These are phyloP conservation scores for Trichoderma semiorbis DNA, from an alignment of 2,329 filamentous ascomycete genomes.

Conservation along the genomic window DNA sequence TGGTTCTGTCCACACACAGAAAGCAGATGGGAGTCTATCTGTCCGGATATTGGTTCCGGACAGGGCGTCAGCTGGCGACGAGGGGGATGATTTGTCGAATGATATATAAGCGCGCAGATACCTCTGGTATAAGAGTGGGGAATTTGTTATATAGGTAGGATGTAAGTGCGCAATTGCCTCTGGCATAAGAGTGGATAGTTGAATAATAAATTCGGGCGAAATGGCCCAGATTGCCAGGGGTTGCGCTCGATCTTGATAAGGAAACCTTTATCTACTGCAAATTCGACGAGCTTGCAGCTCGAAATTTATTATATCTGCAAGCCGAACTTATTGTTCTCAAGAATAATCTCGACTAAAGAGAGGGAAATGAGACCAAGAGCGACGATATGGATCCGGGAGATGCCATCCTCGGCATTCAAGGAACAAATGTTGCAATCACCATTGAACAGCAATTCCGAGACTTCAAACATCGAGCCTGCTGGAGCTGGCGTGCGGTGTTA, in stretches of 20 bases:
- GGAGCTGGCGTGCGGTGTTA: background rate
- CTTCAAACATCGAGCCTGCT: background rate
- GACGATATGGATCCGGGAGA: background rate
- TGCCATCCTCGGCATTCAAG: background rate
- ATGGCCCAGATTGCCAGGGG: background rate
- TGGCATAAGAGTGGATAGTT: too few relatives aligned
- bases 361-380: background rate
- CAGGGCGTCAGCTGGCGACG: too few relatives aligned
- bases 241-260: background rate
- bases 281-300: background rate
- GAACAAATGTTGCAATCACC: background rate
- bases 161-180: too few relatives aligned
- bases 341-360: fast-evolving
- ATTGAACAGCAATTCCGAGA: background rate
- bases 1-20: too few relatives aligned
- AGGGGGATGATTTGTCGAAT: too few relatives aligned
- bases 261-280: background rate
- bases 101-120: too few relatives aligned
- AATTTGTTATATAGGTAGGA: too few relatives aligned
- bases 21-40: too few relatives aligned
- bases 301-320: background rate
- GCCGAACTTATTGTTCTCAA: background rate
- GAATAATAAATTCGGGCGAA: too few relatives aligned
- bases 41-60: too few relatives aligned
- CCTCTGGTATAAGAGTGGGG: too few relatives aligned